Base-by-base conservation (phyloP, 495 filamentous ascomycete species). In the Penicillium simplicissimum region DNA sequence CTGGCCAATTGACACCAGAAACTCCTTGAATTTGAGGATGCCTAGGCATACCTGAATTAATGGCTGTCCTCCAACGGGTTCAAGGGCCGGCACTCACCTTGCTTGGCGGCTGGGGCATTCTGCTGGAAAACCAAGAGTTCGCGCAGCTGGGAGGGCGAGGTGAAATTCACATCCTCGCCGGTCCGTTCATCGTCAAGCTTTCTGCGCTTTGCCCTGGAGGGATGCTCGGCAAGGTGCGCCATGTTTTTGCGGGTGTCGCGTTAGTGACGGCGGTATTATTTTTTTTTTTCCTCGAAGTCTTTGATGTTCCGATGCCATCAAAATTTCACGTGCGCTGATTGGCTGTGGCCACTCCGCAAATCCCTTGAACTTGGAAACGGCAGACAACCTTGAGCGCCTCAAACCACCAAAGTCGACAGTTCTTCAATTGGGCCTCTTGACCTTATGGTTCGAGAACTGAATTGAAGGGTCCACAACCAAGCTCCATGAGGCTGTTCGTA, bases 1-100 rank as follows among this genome's bases (percentile, higher is more conserved):
- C 43, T 84, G 81, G 9, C 81, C 71, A 37, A 93, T 87, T 23
- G 80, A 81, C 49, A 87, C 81, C 21, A 97, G 81, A 57, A 94
- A 90, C 15, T 80, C 75, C 67, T 93, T 95, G 75, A 97, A 90
- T 28, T 83, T 87, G 59, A 86, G 83, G 1, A 96, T 80, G 17
- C 85, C 91, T 95, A 49, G 10, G 5, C 8, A 9, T 2, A 49
- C 19, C 8, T 35, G 35, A 11, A 23, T 58, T 28, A 58, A 19
- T 25, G 28, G 23, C 1, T 10, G 21, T 11, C 11, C 14, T 51
- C 7, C 33, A 15, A 40, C 17, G 13, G 43, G 31, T 59, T 55
- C 53, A 42, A 38, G 36, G 31, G 34, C n/a, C 19, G 17, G 28
- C 35, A 71, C 81, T 61, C 75, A 91, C 90, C 87, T 80, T 89